phyloP scores from a whole-genome alignment of 164 flowering plant genomes.

The Santalum album region DNA sequence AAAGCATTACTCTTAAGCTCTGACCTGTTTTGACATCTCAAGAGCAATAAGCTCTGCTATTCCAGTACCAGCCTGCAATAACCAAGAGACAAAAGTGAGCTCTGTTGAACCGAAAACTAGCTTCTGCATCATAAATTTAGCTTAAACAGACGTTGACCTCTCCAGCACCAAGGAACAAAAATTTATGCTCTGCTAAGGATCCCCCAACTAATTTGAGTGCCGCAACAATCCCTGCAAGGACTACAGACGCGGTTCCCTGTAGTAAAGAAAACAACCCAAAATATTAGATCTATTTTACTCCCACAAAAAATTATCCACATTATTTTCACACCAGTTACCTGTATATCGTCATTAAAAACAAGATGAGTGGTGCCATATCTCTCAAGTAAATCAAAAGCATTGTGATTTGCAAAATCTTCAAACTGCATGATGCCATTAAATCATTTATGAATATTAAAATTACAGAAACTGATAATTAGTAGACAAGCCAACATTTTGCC shows the following conservation, averaged over 20 bases:
- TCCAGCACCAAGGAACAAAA: slow-evolving; percentile 46
- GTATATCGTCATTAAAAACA: no score
- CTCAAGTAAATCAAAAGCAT: no score
- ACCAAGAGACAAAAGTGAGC: not conserved
- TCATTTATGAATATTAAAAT: not conserved
- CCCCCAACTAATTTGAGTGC: slow-evolving; percentile 26
- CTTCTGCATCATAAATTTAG: not conserved
- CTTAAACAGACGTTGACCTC: slow-evolving; percentile 19
- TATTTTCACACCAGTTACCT: slow-evolving; percentile 29
- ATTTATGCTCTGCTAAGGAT: slow-evolving; percentile 32
- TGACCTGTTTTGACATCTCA: slow-evolving; percentile 46
- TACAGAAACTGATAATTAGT: not conserved
- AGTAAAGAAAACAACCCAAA: not conserved
- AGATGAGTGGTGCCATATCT: no score
- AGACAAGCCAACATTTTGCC: no score
- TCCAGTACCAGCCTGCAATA: slow-evolving; percentile 43
- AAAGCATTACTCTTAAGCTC: not conserved
- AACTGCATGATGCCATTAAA: slow-evolving; percentile 18
- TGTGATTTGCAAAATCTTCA: slow-evolving; percentile 49
- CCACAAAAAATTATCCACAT: not conserved
- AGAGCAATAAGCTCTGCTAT: slow-evolving; percentile 56
- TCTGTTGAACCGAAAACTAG: no score
- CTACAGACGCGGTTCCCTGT: slow-evolving; percentile 33
- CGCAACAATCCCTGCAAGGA: slow-evolving; percentile 43
- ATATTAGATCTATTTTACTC: no score